A percentile compares a stretch with the other conserved stretches of the same genome.
Conservation (phyloP, 805 yeast genomes). For the Sporopachydermia lactativora region DNA sequence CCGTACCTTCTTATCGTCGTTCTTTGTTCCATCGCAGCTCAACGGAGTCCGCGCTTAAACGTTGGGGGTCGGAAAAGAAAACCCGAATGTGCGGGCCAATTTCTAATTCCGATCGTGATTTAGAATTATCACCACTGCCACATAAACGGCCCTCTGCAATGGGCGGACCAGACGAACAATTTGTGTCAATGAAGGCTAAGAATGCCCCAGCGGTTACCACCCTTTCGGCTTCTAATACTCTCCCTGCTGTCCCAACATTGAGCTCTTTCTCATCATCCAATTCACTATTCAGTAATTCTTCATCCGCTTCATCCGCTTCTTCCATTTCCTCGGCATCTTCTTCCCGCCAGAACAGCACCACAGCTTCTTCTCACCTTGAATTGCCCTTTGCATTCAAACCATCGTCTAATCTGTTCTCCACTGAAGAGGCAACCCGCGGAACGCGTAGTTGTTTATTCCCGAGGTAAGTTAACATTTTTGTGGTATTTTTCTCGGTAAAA, state of each 20-base stretch:
- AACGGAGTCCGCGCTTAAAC: neutral
- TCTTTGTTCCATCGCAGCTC: slow-evolving; percentile 12
- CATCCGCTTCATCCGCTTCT: slow-evolving; percentile 11
- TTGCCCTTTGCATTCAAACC: slow-evolving; percentile 8
- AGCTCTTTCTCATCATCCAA: neutral
- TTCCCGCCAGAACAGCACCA: slow-evolving; percentile 9
- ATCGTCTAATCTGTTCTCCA: too few species aligned
- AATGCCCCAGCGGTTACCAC: neutral
- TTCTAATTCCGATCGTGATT: neutral
- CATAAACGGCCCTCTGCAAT: neutral
- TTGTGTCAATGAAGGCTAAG: neutral
- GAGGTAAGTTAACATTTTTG: too few species aligned
- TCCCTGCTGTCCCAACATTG: neutral
- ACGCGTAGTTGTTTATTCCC: slow-evolving; percentile 1
- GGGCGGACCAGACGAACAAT: neutral
- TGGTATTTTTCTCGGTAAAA: too few species aligned
- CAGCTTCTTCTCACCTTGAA: too few species aligned
- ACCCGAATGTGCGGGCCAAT: neutral
- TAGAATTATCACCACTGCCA: neutral
- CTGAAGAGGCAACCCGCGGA: too few species aligned
- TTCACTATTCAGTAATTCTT: slow-evolving; percentile 23
- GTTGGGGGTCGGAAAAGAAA: too few species aligned
- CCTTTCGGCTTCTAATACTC: neutral
- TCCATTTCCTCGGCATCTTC: slow-evolving; percentile 11
- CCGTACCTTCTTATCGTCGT: slow-evolving; percentile 20